Percentiles rank a stretch among this genome's conserved stretches.
Evolutionary conservation across 306 rosid species (phyloP).

Genomic region (Fragaria ananassa): DNA sequence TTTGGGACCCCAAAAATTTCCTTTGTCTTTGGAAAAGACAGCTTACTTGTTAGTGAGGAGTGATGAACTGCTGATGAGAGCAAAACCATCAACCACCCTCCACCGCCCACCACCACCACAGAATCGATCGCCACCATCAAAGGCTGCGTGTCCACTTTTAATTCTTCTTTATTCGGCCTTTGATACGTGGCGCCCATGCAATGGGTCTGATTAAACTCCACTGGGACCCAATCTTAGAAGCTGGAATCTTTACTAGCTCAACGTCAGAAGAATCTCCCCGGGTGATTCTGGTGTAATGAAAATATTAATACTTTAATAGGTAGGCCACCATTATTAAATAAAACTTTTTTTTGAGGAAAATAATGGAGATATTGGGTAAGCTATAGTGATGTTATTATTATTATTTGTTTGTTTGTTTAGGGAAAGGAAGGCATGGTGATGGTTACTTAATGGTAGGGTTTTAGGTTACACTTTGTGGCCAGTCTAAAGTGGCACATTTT

Average conservation of each 20-base stretch:
- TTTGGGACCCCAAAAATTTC: conserved; percentile 38
- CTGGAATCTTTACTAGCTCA: conserved; percentile 45
- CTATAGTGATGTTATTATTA: neutral
- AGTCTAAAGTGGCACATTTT: conserved; percentile 30
- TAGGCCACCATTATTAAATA: neutral
- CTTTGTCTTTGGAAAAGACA: conserved; percentile 67
- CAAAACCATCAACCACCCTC: conserved; percentile 35
- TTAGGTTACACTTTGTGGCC: conserved; percentile 28
- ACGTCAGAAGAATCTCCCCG: conserved; percentile 54
- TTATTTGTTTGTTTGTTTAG: too few species aligned
- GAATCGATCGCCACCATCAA: conserved; percentile 28
- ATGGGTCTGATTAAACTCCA: conserved; percentile 29
- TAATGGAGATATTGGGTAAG: conserved; percentile 19
- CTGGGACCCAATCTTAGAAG: conserved; percentile 14
- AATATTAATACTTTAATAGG: neutral
- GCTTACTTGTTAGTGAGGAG: conserved; percentile 20
- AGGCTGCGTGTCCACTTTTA: conserved; percentile 39
- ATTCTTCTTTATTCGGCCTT: neutral
- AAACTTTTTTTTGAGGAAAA: neutral
- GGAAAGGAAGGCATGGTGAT: neutral
- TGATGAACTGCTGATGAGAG: conserved; percentile 21
- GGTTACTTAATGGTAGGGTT: conserved; percentile 44
- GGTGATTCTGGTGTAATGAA: conserved; percentile 30
- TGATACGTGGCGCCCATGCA: conserved; percentile 64
- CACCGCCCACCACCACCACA: conserved; percentile 19